A percentile compares a stretch with the other conserved stretches of the same genome.
Conservation (phyloP, 805 yeast species). For the Helenozyma rhizophorensis region DNA sequence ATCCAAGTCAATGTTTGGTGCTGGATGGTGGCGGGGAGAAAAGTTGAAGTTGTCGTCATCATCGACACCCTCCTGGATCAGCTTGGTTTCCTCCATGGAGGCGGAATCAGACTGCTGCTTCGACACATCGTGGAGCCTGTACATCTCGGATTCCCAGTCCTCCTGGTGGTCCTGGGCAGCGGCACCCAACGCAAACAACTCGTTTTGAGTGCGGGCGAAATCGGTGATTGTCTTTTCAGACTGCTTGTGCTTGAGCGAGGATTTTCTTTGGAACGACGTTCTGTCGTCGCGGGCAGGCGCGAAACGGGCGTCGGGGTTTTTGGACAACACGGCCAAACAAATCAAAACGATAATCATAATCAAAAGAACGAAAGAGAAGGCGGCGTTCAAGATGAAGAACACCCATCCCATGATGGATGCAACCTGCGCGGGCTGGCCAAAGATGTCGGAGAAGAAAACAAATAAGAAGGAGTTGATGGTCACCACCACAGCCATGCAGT, state of each 20-base stretch:
- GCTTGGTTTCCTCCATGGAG: constrained; percentile 1
- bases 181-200: constrained; percentile 17
- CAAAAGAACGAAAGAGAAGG: constrained; percentile 72
- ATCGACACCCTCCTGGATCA: not conserved
- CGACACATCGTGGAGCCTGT: constrained; percentile 35
- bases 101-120: constrained; percentile 3
- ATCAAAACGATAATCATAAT: constrained; percentile 66
- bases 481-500: constrained; percentile 65
- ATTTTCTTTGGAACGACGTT: constrained; percentile 71
- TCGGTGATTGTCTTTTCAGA: constrained; percentile 6
- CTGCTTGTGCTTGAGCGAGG: constrained; percentile 35
- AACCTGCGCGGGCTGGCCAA: constrained; percentile 75
- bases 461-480: constrained; percentile 80
- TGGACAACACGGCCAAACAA: constrained; percentile 59
- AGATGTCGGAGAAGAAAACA: constrained; percentile 79
- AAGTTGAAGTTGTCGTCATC: constrained; percentile 1
- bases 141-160: constrained; percentile 70
- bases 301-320: constrained; percentile 85
- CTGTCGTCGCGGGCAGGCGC: constrained; percentile 90
- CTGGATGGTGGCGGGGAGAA: too few relatives aligned
- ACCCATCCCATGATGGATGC: constrained; percentile 88
- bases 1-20: too few relatives aligned
- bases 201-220: constrained; percentile 12
- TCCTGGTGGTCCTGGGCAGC: constrained; percentile 51
- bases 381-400: constrained; percentile 85